Base-by-base conservation (phyloP, 305 asterid species). In the Fraxinus xanthoxyloides region DNA sequence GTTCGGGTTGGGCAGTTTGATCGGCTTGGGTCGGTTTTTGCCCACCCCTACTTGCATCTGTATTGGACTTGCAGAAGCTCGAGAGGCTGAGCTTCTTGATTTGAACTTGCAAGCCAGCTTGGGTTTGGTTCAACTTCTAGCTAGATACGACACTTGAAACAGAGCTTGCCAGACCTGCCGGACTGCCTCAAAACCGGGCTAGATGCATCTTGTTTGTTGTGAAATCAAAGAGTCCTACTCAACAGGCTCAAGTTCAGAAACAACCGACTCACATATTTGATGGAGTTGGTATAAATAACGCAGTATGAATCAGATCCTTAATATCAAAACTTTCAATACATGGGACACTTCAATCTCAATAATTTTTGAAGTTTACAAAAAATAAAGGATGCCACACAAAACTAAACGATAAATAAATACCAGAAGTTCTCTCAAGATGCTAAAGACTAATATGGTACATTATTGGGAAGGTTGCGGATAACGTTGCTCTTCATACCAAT, bases 401-500 rank as follows among this genome's bases (percentile, higher is more conserved):
- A 21, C 56, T 19, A 56, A 12, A 30, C 7, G 17, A 51, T 17
- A 17, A 0, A 8, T n/a, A 48, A 31, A 17, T 1, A 23, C 5
- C 59, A 15, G 2, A 26, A 24, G 35, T 76, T 46, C 6, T 76
- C 34, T 40, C 35, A 10, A n/a, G 61, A 24, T 76, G n/a, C 73
- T 43, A 35, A 83, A 72, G 38, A 77, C 87, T 93, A 93, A 89
- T 91, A 85, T 0, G 97, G 83, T 21, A 90, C 93, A 63, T 96
- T 96, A 38, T 88, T 92, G 73, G 99, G 99, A 75, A 96, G 98
- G 84, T 94, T 92, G 70, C 99, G 98, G n/a, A 96, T 94, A 61
- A 91, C 94, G 48, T 96, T 96, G 79, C 95, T 96, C 90, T 94
- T 96, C 95, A 96, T 92, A 56, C 98, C 97, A 72, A 94, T 90